Conservation (phyloP, 345 rosid species). For the Syzygium grande region DNA sequence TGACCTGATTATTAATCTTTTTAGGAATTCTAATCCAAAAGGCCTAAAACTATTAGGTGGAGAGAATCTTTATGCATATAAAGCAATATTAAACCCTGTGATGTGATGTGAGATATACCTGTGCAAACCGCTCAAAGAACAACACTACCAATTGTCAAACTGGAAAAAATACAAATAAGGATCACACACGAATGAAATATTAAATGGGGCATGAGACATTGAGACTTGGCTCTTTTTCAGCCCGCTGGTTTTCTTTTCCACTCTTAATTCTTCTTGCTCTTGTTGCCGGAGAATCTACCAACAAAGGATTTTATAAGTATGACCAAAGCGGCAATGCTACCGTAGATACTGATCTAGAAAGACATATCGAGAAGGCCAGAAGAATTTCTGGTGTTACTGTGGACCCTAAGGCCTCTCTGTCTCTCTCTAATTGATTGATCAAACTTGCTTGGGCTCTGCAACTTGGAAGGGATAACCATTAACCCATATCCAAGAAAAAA, state of each 20-base stretch:
- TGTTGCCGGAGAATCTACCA: conserved; percentile 69
- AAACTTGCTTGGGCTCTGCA: not conserved
- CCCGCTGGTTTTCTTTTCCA: not conserved
- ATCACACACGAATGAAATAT: not conserved
- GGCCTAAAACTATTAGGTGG: not conserved
- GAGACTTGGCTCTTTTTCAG: not conserved
- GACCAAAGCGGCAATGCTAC: conserved; percentile 71
- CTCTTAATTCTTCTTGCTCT: not conserved
- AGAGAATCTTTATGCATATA: not conserved
- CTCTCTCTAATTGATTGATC: not conserved
- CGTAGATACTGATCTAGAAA: conserved; percentile 75
- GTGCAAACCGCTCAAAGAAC: not conserved
- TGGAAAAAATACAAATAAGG: not conserved
- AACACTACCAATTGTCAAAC: not conserved
- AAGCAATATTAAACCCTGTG: not conserved
- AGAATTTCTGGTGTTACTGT: conserved; percentile 54
- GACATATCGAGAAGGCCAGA: conserved; percentile 76
- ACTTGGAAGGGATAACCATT: not conserved
- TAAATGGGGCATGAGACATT: not conserved
- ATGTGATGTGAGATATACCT: not conserved
- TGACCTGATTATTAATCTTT: not conserved
- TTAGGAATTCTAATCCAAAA: not conserved
- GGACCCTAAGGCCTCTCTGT: conserved; percentile 63
- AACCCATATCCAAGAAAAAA: not conserved
- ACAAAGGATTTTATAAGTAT: conserved; percentile 85